Evolutionary conservation across 306 rosid genomes (phyloP), one percentile per base, ranked within the genome.

Genomic region (Benincasa hispida): DNA sequence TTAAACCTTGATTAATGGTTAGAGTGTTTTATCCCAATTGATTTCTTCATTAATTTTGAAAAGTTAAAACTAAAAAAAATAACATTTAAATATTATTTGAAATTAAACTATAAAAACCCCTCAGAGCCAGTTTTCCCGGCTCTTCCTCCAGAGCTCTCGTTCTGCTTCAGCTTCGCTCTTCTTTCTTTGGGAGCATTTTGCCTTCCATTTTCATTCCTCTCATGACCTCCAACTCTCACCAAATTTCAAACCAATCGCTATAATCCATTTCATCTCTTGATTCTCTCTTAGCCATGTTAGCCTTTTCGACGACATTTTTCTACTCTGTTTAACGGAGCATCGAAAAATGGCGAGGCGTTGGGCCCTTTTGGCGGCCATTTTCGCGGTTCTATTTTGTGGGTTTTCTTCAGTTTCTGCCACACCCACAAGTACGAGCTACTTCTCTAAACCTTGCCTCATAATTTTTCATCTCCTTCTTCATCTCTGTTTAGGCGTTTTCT

Each of bases 331-430:
- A 42, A 74, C 53, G 34, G 63, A 78, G 28, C 75, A 75, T 21
- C 61, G 79, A 77, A 76, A 5, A 76, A 92, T 90, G 99, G 80
- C 48, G 77, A 82, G 79, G 78, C 81, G 60, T 53, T 74, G 83
- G 84, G 74, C 78, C 73, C 79, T 78, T 82, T 78, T 85, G 66
- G 54, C 82, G 67, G 86, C 88, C 73, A 75, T 82, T 77, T 81
- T 86, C 68, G 78, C 84, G 25, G 42, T 92, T 75, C 81, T 94
- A 18, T 76, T 86, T 72, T 77, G 81, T 50, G 84, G 86, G 67
- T 81, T 80, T 67, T 84, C 93, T 63, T 84, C 96, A 81, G 90
- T 84, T 87, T 83, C 96, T 30, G 93, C 97, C 34, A 21, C 88
- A 37, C 91, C 96, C 58, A 85, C 91, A 78, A 92, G 99, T 94